Evolutionary conservation across 371 early-diverging fungal species (phyloP).

Genomic region (Actinomortierella wolfii): DNA sequence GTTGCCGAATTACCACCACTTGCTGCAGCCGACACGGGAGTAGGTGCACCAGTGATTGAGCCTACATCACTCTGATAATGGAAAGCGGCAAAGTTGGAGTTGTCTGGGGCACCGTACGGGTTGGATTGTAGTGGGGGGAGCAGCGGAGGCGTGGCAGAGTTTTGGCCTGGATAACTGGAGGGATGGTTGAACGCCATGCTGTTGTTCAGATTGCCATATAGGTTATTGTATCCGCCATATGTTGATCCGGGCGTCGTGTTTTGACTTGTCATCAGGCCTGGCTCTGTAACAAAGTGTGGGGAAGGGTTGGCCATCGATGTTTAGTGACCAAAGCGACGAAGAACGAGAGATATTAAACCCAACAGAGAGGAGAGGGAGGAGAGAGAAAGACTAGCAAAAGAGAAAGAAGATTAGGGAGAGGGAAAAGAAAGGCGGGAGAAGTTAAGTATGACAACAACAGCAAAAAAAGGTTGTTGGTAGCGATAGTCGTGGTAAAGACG

Average conservation of each 20-base stretch:
- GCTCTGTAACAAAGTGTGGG: conserved; percentile 23
- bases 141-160: conserved; percentile 23
- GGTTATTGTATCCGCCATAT: conserved; percentile 17
- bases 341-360: too few relatives aligned
- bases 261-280: conserved; percentile 20
- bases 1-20: background rate
- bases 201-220: conserved; percentile 19
- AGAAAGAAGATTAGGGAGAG: background rate
- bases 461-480: too few relatives aligned
- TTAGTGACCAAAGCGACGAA: too few relatives aligned
- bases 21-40: conserved; percentile 9
- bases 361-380: background rate
- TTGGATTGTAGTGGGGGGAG: conserved; percentile 29
- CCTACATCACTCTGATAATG: conserved; percentile 15
- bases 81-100: conserved; percentile 27
- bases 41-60: conserved; percentile 5
- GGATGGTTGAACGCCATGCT: conserved; percentile 27
- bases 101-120: conserved; percentile 9
- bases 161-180: conserved; percentile 10
- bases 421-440: background rate
- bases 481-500: too few relatives aligned
- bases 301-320: conserved; percentile 23
- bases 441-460: too few relatives aligned
- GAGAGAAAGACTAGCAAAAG: background rate
- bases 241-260: conserved; percentile 18